phyloP scores from a whole-genome alignment of 176 grass and related monocot genomes.

The Typha latifolia region DNA sequence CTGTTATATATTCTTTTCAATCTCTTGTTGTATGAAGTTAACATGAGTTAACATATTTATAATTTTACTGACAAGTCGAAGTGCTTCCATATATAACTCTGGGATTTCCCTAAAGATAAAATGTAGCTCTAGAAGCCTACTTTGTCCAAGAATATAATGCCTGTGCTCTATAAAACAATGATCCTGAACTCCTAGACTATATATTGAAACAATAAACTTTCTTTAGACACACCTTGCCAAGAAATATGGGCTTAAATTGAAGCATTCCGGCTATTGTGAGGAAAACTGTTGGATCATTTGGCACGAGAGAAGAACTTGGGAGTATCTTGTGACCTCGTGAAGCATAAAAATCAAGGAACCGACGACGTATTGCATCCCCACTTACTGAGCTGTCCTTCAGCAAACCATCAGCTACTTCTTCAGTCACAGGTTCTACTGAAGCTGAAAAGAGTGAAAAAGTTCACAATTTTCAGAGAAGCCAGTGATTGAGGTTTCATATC shows the following conservation, averaged over 20 bases:
- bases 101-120: too few relatives aligned
- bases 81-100: too few relatives aligned
- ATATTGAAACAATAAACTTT: not conserved
- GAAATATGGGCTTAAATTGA: constrained; percentile 98
- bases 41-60: too few relatives aligned
- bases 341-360: constrained; percentile 84
- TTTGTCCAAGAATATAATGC: too few relatives aligned
- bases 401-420: constrained; percentile 15
- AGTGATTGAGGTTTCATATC: not conserved
- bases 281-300: constrained; percentile 79
- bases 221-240: constrained; percentile 58
- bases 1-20: too few relatives aligned
- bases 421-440: constrained; percentile 29
- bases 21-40: too few relatives aligned
- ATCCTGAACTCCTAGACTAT: too few relatives aligned
- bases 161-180: too few relatives aligned
- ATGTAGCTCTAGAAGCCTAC: too few relatives aligned
- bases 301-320: constrained; percentile 82
- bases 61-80: too few relatives aligned
- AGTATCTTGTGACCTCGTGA: constrained; percentile 76
- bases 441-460: constrained; percentile 10
- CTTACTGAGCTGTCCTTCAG: constrained; percentile 23
- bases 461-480: not conserved
- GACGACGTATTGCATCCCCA: constrained; percentile 58
- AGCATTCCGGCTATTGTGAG: constrained; percentile 98